Evolutionary conservation across 1,284 basidiomycete species (phyloP).

Genomic region (Ustilago curta): DNA sequence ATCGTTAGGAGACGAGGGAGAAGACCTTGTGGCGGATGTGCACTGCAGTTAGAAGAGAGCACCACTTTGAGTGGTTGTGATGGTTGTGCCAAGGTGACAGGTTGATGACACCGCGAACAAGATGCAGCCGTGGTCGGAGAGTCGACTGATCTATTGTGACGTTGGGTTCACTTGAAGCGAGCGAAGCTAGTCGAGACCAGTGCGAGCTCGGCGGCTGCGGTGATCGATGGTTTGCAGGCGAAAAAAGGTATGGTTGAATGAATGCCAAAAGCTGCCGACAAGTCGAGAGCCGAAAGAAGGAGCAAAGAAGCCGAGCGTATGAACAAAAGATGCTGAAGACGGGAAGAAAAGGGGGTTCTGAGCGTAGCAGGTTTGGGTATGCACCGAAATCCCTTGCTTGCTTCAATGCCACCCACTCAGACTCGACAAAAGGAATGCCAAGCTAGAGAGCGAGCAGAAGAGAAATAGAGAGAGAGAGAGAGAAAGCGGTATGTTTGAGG

Average conservation of each 20-base stretch:
- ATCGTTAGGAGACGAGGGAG: neutral
- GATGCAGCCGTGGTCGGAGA: neutral
- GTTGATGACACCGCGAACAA: neutral
- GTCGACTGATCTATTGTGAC: no score
- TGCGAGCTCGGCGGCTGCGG: no score
- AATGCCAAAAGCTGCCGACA: neutral
- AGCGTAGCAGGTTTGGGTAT: conserved; percentile 3
- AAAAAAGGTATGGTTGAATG: conserved; percentile 10
- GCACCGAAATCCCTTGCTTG: neutral
- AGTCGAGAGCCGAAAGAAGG: conserved; percentile 1
- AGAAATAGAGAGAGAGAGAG: neutral
- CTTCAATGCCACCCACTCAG: neutral
- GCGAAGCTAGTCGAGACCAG: neutral
- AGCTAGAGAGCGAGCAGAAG: neutral
- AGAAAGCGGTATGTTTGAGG: neutral
- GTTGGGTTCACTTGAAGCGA: neutral
- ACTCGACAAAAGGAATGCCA: conserved; percentile 3
- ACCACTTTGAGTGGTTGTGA: neutral
- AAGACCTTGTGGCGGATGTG: neutral
- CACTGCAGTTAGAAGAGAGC: neutral
- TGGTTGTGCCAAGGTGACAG: neutral
- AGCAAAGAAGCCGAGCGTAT: neutral
- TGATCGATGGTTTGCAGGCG: neutral
- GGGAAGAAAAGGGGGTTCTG: neutral
- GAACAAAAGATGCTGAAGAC: conserved; percentile 1